Evolutionary conservation across 2,329 filamentous ascomycete genomes (phyloP).

Genomic region (Beauveria pseudobassiana): DNA sequence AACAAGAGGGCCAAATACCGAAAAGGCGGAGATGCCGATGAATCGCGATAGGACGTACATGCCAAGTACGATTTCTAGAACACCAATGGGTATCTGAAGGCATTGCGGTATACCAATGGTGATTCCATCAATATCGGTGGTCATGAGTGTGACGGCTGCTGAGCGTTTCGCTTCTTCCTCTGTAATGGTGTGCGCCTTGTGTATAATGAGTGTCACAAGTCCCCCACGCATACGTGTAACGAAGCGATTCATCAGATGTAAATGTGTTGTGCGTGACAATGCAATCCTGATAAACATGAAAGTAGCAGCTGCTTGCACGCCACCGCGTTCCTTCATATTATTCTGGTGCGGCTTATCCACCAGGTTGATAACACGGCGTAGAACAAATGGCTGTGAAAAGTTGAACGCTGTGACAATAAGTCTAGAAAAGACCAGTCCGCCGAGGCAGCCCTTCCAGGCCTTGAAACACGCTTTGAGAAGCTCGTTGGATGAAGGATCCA

Average conservation of each 20-base stretch:
- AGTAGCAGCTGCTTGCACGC: background rate
- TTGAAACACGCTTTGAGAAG: conserved; percentile 15
- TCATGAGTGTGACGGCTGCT: conserved; percentile 6
- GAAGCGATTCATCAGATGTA: conserved; percentile 15
- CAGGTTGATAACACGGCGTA: conserved; percentile 12
- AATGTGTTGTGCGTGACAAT: background rate
- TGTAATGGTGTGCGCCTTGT: conserved; percentile 31
- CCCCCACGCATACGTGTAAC: conserved; percentile 25
- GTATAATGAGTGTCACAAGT: conserved; percentile 38
- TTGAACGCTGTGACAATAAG: background rate
- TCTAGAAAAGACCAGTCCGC: background rate
- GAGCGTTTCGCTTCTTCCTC: conserved; percentile 21
- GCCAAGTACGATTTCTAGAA: background rate
- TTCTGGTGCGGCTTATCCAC: conserved; percentile 13
- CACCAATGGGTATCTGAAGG: background rate
- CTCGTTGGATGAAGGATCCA: background rate
- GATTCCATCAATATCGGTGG: background rate
- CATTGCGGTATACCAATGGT: background rate
- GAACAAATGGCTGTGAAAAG: background rate
- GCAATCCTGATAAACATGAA: background rate
- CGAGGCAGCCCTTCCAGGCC: conserved; percentile 13
- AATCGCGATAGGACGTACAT: background rate
- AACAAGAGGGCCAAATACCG: background rate
- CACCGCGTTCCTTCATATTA: background rate
- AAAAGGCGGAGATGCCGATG: background rate